Evolutionary conservation across 331 rosid genomes (phyloP).

Genomic region (Rhamnella rubrinervis): DNA sequence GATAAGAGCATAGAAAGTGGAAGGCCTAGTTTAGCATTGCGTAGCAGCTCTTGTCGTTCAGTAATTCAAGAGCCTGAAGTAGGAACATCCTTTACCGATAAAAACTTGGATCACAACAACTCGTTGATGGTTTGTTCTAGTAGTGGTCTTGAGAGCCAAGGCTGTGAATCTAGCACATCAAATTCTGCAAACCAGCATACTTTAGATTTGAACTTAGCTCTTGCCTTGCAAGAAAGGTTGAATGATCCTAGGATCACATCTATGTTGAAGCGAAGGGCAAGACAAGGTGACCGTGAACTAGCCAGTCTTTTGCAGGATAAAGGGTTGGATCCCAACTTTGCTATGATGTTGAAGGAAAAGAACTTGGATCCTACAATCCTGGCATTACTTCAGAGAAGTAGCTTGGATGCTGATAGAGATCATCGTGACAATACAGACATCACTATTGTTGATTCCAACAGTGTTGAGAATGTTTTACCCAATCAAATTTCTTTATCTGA

Average conservation of each 20-base stretch:
- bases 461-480: constrained; percentile 82
- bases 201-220: constrained; percentile 78
- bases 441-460: constrained; percentile 58
- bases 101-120: constrained; percentile 62
- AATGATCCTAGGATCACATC: constrained; percentile 94
- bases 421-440: constrained; percentile 84
- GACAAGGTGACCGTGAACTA: constrained; percentile 83
- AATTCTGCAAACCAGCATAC: constrained; percentile 89
- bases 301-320: constrained; percentile 86
- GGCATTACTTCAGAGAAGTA: constrained; percentile 92
- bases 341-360: constrained; percentile 97
- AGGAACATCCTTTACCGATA: constrained; percentile 59
- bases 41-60: constrained; percentile 93
- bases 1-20: constrained; percentile 99
- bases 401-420: constrained; percentile 98
- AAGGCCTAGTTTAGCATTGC: constrained; percentile 91
- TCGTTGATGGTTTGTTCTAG: constrained; percentile 78
- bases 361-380: constrained; percentile 96
- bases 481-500: constrained; percentile 94
- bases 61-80: constrained; percentile 82
- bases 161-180: constrained; percentile 88
- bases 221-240: constrained; percentile 96
- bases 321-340: constrained; percentile 99
- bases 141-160: constrained; percentile 93
- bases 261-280: constrained; percentile 71